Conservation (phyloP, 805 yeast genomes). For the Hanseniaspora lindneri region DNA sequence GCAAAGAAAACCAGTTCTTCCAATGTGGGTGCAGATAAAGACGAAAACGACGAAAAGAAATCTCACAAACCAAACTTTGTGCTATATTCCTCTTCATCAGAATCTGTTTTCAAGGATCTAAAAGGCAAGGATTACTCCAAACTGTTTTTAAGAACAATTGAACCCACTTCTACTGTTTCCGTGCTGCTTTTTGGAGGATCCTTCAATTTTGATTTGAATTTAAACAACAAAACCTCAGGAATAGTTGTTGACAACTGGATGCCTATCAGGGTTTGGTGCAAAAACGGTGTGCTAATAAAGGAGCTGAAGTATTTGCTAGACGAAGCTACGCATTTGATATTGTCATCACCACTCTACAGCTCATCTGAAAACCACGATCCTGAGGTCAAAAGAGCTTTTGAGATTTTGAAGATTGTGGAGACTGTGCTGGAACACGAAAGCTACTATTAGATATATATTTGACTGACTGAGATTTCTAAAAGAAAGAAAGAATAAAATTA, state of each 20-base stretch:
- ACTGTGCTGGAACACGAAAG: constrained; percentile 25
- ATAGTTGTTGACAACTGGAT: constrained; percentile 80
- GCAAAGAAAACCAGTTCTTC: constrained; percentile 32
- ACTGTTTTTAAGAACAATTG: constrained; percentile 57
- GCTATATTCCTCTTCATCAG: constrained; percentile 42
- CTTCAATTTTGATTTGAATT: constrained; percentile 43
- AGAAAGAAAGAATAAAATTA: no score
- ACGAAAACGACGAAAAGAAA: constrained; percentile 23
- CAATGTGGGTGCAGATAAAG: constrained; percentile 20
- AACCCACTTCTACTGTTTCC: constrained; percentile 66
- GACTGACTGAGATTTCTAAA: no score
- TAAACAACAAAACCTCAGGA: constrained; percentile 59
- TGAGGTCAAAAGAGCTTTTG: constrained; percentile 25
- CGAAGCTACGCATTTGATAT: constrained; percentile 47
- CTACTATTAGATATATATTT: not conserved
- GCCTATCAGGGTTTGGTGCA: constrained; percentile 85
- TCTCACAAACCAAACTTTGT: constrained; percentile 46
- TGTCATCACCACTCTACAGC: constrained; percentile 39
- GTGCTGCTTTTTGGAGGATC: constrained; percentile 69
- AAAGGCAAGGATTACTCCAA: constrained; percentile 44
- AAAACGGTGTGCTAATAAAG: constrained; percentile 76
- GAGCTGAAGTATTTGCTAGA: constrained; percentile 58
- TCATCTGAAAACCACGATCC: constrained; percentile 10
- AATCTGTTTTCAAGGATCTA: constrained; percentile 10
- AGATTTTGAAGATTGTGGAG: constrained; percentile 34